Evolutionary conservation across 164 flowering plant genomes (phyloP).

Genomic region (Hamamelis virginiana): DNA sequence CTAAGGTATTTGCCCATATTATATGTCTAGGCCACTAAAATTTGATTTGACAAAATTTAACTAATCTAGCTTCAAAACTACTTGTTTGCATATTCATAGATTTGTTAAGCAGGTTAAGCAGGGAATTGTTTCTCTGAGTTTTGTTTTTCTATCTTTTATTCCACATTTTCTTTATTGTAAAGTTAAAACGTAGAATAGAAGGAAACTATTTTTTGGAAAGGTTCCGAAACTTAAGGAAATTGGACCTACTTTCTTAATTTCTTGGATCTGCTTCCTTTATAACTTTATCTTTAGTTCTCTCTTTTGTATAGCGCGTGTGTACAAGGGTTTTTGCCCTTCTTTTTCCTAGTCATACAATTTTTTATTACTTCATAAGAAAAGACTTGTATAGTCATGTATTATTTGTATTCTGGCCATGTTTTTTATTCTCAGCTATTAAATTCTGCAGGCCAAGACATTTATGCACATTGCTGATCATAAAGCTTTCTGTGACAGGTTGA

Average conservation of each 20-base stretch:
- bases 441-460: neutral
- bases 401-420: too few relatives aligned
- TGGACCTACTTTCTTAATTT: too few relatives aligned
- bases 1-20: slow-evolving; percentile 54
- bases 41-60: neutral
- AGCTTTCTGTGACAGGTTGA: slow-evolving; percentile 63
- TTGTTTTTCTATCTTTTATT: neutral
- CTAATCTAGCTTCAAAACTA: neutral
- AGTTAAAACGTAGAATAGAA: too few relatives aligned
- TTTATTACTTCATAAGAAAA: neutral
- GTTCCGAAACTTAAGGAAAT: too few relatives aligned
- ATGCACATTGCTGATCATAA: slow-evolving; percentile 15
- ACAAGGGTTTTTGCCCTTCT: too few relatives aligned
- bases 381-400: too few relatives aligned
- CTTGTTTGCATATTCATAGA: neutral
- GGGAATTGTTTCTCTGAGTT: neutral
- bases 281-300: too few relatives aligned
- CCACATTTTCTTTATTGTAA: too few relatives aligned
- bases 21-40: neutral
- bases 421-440: too few relatives aligned
- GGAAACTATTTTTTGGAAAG: too few relatives aligned
- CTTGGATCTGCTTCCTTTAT: too few relatives aligned
- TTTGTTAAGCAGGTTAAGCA: neutral
- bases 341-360: neutral
- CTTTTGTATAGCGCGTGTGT: too few relatives aligned